Conservation (phyloP, 2,329 filamentous ascomycete genomes). For the Xylariaceae sp. region DNA sequence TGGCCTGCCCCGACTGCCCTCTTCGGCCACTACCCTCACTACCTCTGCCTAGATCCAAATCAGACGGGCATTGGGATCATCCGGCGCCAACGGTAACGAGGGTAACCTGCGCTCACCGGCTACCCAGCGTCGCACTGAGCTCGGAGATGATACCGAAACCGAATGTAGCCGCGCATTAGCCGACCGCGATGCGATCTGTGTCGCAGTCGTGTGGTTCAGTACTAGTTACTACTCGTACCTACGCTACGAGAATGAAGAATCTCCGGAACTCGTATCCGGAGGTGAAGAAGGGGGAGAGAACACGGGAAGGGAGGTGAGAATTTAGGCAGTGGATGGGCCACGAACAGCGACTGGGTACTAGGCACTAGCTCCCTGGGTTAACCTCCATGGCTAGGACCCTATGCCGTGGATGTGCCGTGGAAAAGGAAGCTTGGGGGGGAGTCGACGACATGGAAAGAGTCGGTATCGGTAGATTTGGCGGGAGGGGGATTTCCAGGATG, state of each 20-base stretch:
- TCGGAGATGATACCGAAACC: constrained; percentile 11
- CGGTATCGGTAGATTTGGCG: background rate
- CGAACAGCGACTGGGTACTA: too few relatives aligned
- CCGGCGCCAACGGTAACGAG: constrained; percentile 10
- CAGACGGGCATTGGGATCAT: constrained; percentile 21
- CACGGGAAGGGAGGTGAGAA: too few relatives aligned
- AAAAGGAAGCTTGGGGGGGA: background rate
- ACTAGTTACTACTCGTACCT: background rate
- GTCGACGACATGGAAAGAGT: background rate
- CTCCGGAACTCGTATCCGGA: too few relatives aligned
- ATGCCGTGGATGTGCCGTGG: background rate
- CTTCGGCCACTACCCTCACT: too few relatives aligned
- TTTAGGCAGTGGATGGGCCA: too few relatives aligned
- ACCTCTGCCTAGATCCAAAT: constrained; percentile 1
- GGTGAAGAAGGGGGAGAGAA: too few relatives aligned
- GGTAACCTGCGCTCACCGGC: constrained; percentile 5
- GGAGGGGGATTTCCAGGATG: background rate
- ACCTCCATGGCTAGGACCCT: too few relatives aligned
- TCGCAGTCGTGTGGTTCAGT: background rate
- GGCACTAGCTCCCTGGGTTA: background rate
- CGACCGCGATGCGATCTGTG: background rate
- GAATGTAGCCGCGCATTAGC: background rate
- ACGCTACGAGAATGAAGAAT: too few relatives aligned
- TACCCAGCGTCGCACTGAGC: constrained; percentile 3
- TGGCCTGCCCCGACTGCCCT: too few relatives aligned